Base-by-base conservation (phyloP, 805 yeast species). In the Debaryomyces prosopidis region DNA sequence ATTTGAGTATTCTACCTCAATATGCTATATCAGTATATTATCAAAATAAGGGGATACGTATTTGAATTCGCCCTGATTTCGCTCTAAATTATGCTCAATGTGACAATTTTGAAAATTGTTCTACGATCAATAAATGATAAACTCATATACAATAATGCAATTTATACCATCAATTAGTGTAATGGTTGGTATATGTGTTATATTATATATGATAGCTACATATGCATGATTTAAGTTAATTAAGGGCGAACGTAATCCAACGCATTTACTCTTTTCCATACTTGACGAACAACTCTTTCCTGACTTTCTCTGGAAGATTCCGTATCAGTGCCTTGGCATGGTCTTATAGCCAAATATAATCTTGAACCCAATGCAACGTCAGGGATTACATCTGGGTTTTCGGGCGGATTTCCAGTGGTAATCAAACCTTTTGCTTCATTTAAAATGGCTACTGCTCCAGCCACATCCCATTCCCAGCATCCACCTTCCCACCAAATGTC, bases 381-480 rank as follows among this genome's bases (percentile, higher is more conserved):
- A 2, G 52, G 48, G 5, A 49, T 43, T 1, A 8, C 17, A 3
- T 27, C 33, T n/a, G 27, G 17, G 27, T 43, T 32, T 14, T n/a
- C 27, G 2, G 52, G 52, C 1, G 49, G 45, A 36, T 49, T 51
- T 7, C 49, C 52, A 3, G 49, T 46, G 4, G 52, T 48, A 12
- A 51, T 26, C 17, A 46, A 35, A 5, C 52, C 54, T n/a, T 49
- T 50, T 8, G 54, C 48, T 28, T 50, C 54, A 32, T 50, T 47
- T 14, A 49, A 48, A 8, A 48, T 48, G 31, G 44, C 42, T 23
- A 48, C 36, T 10, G 50, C 54, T 11, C 50, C 52, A 40, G 52
- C 48, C 15, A 53, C 48, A 44, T 54, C 55, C 52, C 52, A 46
- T 41, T 54, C 49, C 54, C 55, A 48, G 49, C 57, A 43, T 39